Base-by-base conservation (phyloP, 2,329 filamentous ascomycete genomes). In the Metarhizium album region DNA sequence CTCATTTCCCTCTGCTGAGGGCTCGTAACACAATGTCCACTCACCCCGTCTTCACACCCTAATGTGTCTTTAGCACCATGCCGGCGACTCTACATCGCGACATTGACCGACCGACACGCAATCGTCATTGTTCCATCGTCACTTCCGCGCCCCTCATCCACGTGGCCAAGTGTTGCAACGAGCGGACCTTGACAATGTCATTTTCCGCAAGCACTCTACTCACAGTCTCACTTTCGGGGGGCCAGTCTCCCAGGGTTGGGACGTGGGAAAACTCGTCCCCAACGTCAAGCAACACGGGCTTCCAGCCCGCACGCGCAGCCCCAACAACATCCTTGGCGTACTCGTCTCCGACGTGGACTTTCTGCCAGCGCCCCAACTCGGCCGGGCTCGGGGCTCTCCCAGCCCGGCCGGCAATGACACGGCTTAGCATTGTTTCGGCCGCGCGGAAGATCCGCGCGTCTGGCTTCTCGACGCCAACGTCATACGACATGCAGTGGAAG, bases 401-500 rank as follows among this genome's bases (percentile, higher is more conserved):
- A 35, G 60, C 45, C 22, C 54, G 52, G 14, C 48, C 24, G 18
- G 54, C 53, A 13, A 72, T 51, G 8, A 66, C 58, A 3, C 62
- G 54, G 2, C 53, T 49, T 16, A 74, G 59, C 67, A 79, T 65
- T 1, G 61, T 55, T 43, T 73, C 69, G 0, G 79, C 81, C 0
- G 78, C 74, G 1, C 68, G 61, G 54, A 84, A 86, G 2, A 85
- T 82, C 2, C 60, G 56, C 8, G 52, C 55, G 48, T 80, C 69
- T 0, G 82, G 82, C 60, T 86, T 86, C 55, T 79, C 77, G 23
- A 66, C 60, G 0, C 80, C 81, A 4, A 79, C 75, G 57, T 84
- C 79, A 55, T 84, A 85, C 18, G 80, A 84, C 60, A 83, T 73
- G 53, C 78, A 76, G 6, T 76, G 70, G 53, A 84, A 82, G 58